Evolutionary conservation across 1,284 basidiomycete species (phyloP).

Genomic region (Papiliotrema nemorosa): DNA sequence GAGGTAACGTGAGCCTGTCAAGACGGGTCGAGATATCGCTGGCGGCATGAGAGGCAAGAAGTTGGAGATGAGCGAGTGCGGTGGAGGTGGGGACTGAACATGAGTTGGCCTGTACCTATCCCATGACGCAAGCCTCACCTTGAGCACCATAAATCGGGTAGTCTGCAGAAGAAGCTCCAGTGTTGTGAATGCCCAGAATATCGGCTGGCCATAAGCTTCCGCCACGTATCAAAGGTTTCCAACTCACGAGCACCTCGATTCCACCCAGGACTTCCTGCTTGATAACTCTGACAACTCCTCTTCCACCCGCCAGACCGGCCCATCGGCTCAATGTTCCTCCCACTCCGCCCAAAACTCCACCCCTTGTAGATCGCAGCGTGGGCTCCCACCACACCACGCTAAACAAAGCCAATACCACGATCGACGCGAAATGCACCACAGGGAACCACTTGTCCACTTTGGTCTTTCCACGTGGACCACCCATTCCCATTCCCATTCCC

Average conservation of each 20-base stretch:
- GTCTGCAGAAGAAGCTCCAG: conserved; percentile 47
- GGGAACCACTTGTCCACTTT: conserved; percentile 36
- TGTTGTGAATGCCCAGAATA: conserved; percentile 49
- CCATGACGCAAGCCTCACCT: conserved; percentile 16
- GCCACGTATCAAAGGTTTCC: background rate
- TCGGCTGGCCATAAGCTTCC: conserved; percentile 32
- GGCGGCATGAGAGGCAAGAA: conserved; percentile 48
- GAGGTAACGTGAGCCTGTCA: conserved; percentile 41
- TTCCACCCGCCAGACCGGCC: conserved; percentile 21
- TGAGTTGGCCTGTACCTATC: background rate
- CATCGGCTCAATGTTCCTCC: conserved; percentile 18
- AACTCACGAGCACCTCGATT: conserved; percentile 26
- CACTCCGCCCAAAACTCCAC: conserved; percentile 6
- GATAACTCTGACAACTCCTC: conserved; percentile 10
- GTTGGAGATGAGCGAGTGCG: conserved; percentile 42
- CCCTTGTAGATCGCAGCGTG: conserved; percentile 17
- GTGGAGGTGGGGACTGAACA: conserved; percentile 35
- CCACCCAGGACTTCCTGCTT: conserved; percentile 17
- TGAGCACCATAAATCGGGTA: conserved; percentile 41
- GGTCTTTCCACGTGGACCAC: conserved; percentile 13
- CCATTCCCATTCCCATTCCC: conserved; percentile 1
- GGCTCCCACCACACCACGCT: conserved; percentile 48
- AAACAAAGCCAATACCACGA: conserved; percentile 38
- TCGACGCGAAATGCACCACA: conserved; percentile 37
- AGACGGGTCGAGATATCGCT: conserved; percentile 28